These are phyloP conservation scores for Chlamydomonas urium DNA, from an alignment of 139 green algal genomes.

Conservation along the genomic window DNA sequence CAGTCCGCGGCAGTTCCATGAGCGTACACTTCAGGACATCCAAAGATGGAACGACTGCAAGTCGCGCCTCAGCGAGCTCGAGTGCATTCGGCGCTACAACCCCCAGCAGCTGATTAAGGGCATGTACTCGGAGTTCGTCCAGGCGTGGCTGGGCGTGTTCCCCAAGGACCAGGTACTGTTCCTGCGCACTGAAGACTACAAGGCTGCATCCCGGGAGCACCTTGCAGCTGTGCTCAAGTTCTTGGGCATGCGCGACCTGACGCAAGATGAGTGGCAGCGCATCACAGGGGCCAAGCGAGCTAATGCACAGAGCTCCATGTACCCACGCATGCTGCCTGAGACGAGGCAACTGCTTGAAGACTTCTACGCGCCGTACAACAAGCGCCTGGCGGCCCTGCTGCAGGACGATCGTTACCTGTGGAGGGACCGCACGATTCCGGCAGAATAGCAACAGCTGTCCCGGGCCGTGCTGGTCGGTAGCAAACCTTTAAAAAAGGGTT, in stretches of 20 bases:
- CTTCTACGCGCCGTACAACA: conserved; percentile 41
- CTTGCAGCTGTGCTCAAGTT: conserved; percentile 36
- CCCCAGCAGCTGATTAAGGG: conserved; percentile 65
- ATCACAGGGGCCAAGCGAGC: conserved; percentile 19
- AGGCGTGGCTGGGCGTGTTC: conserved; percentile 43
- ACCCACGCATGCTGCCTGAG: conserved; percentile 33
- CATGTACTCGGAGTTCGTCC: conserved; percentile 49
- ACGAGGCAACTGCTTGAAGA: conserved; percentile 29
- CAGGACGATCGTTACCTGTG: too few relatives aligned
- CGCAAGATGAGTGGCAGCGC: conserved; percentile 18
- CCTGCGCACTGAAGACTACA: conserved; percentile 57
- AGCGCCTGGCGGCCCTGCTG: conserved; percentile 25
- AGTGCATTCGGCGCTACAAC: conserved; percentile 45
- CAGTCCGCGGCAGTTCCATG: conserved; percentile 34
- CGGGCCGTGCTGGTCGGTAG: too few relatives aligned
- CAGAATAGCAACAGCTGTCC: too few relatives aligned
- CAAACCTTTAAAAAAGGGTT: too few relatives aligned
- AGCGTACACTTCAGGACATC: conserved; percentile 30
- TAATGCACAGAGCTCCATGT: conserved; percentile 33
- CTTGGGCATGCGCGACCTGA: conserved; percentile 32
- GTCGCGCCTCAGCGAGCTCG: not conserved
- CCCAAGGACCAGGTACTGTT: conserved; percentile 52
- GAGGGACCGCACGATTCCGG: too few relatives aligned
- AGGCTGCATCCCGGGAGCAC: conserved; percentile 36
- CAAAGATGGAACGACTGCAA: conserved; percentile 27